phyloP scores from a whole-genome alignment of 2,329 filamentous ascomycete species.

The Xylaria digitata region DNA sequence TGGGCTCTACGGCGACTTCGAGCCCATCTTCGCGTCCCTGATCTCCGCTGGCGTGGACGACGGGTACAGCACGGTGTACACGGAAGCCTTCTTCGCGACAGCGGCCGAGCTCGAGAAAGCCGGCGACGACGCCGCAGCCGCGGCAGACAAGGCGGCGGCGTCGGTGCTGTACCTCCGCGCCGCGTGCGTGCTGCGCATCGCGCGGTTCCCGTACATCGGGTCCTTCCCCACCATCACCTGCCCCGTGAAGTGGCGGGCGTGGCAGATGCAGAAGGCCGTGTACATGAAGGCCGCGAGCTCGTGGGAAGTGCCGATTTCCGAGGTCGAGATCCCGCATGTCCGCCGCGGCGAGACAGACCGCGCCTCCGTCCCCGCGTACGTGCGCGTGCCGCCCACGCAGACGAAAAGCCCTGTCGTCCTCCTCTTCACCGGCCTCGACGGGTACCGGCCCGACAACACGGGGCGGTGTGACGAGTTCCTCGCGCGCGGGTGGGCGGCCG shows the following conservation, averaged over 20 bases:
- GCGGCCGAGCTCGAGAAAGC: conserved; percentile 66
- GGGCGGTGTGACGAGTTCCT: conserved; percentile 70
- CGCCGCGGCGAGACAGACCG: conserved; percentile 64
- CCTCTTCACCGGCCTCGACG: conserved; percentile 71
- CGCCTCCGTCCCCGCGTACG: conserved; percentile 70
- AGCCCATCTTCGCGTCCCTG: conserved; percentile 73
- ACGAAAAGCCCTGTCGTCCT: conserved; percentile 61
- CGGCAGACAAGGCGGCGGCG: conserved; percentile 47
- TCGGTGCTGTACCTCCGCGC: conserved; percentile 71
- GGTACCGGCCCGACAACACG: conserved; percentile 72
- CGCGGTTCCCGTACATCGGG: conserved; percentile 72
- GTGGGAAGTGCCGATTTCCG: conserved; percentile 69
- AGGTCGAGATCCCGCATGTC: conserved; percentile 70
- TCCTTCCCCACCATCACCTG: conserved; percentile 54
- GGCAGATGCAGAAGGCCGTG: conserved; percentile 71
- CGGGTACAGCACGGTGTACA: conserved; percentile 73
- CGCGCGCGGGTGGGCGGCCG: conserved; percentile 69
- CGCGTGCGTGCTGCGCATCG: conserved; percentile 78
- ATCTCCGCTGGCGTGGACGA: conserved; percentile 71
- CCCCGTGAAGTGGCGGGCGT: conserved; percentile 69
- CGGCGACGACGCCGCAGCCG: conserved; percentile 62
- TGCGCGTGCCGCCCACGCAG: conserved; percentile 66
- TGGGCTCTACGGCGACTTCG: conserved; percentile 74
- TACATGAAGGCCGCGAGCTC: conserved; percentile 67
- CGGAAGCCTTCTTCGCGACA: conserved; percentile 69